Evolutionary conservation across 2,329 filamentous ascomycete species (phyloP), one percentile per base, ranked within the genome.

Genomic region (Tympanopsis confertula): DNA sequence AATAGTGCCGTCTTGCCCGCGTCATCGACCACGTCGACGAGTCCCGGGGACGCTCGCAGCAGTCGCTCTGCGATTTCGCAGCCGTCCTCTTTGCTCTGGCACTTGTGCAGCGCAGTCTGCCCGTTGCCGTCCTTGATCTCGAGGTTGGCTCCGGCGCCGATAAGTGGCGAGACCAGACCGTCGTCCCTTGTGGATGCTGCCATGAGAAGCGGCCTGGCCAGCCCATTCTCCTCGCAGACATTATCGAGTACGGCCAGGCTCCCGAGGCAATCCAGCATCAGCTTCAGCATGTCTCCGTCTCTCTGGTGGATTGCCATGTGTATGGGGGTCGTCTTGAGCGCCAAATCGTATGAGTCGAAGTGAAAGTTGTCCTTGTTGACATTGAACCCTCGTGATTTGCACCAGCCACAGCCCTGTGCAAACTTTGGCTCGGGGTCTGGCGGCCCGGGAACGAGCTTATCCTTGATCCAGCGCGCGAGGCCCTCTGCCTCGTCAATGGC

Each of bases 171-270:
- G 13, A 50, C 51, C 1, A 52, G 38, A 13, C 49, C 28, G 19
- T 47, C 46, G 14, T 54, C 51, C 7, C 50, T 49, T 14, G 46
- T 54, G 3, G 49, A 45, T n/a, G 54, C 55, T 2, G 55, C 56
- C 5, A 45, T 38, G 26, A 56, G 50, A 14, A 58, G 22, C 15
- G 52, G 47, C 4, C 53, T 54, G 24, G 47, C 50, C 2, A 42
- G 35, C n/a, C n/a, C n/a, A n/a, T n/a, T n/a, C n/a, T n/a, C n/a
- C n/a, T n/a, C n/a, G n/a, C n/a, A n/a, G 1, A 41, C 45, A 4
- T 35, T 38, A 32, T 50, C 46, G 3, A 30, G 38, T n/a, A 47
- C 44, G 35, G 50, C 48, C 15, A 53, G 37, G 19, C 49, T 38
- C 13, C 40, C 35, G 18, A 45, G 42, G 17, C 45, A 42, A 4